These are phyloP conservation scores for Claviceps pazoutovae DNA, from an alignment of 2,329 filamentous ascomycete species.

Conservation along the genomic window DNA sequence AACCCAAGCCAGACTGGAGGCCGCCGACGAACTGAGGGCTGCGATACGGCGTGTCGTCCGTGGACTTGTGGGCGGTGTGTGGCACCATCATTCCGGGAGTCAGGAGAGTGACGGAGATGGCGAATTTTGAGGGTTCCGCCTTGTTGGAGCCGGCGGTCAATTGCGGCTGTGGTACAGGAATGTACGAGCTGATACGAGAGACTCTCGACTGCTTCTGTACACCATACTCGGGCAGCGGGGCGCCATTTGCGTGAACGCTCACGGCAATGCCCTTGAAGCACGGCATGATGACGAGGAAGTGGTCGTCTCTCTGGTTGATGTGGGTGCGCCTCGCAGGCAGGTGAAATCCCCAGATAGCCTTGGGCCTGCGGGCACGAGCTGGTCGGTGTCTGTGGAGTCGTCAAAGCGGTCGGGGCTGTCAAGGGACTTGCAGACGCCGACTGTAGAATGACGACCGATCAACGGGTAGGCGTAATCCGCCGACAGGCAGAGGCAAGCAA, in stretches of 20 bases:
- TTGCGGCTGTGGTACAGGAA: slow-evolving; percentile 82
- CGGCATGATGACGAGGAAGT: slow-evolving; percentile 46
- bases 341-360: background rate
- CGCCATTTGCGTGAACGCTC: slow-evolving; percentile 72
- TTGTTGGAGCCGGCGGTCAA: slow-evolving; percentile 49
- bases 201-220: slow-evolving; percentile 87
- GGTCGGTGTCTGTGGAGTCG: background rate
- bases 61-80: slow-evolving; percentile 79
- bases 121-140: slow-evolving; percentile 88
- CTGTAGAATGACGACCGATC: too few species aligned
- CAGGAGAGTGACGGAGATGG: slow-evolving; percentile 92
- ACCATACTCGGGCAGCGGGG: slow-evolving; percentile 82
- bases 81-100: slow-evolving; percentile 80
- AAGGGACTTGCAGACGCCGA: background rate
- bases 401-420: background rate
- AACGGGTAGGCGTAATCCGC: slow-evolving; percentile 6
- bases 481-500: slow-evolving; percentile 2
- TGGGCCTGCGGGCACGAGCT: slow-evolving; percentile 1
- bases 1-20: slow-evolving; percentile 38
- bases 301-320: background rate
- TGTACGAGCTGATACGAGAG: slow-evolving; percentile 91
- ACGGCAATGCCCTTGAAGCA: slow-evolving; percentile 99
- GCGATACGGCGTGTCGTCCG: slow-evolving; percentile 61
- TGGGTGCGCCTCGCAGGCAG: background rate
- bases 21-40: slow-evolving; percentile 69